Evolutionary conservation across 495 filamentous ascomycete genomes (phyloP).

Genomic region (Penicillium lividum): DNA sequence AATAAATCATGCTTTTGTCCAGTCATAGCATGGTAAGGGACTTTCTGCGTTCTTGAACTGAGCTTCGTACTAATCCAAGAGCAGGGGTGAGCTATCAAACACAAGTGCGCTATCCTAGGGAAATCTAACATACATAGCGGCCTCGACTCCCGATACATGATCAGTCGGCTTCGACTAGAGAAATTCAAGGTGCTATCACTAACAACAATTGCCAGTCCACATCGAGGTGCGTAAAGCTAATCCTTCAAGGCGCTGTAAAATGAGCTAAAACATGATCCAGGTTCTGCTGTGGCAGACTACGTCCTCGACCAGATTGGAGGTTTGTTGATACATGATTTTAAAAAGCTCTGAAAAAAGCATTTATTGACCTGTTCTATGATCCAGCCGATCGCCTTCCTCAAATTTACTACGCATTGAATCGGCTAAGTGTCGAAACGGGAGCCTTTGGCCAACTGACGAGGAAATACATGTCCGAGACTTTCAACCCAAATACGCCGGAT

Average conservation of each 20-base stretch:
- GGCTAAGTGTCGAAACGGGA: conserved; percentile 70
- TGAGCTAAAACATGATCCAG: conserved; percentile 26
- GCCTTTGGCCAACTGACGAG: conserved; percentile 85
- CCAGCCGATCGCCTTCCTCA: conserved; percentile 58
- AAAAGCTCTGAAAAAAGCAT: not conserved
- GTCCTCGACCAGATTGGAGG: conserved; percentile 68
- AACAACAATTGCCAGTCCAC: conserved; percentile 86
- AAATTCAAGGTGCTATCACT: conserved; percentile 75
- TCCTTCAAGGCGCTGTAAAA: not conserved
- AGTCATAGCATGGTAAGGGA: conserved; percentile 72
- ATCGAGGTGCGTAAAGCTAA: conserved; percentile 56
- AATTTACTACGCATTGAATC: conserved; percentile 68
- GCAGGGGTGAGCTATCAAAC: conserved; percentile 47
- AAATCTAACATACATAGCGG: conserved; percentile 54
- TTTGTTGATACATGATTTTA: conserved; percentile 13
- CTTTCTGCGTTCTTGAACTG: not conserved
- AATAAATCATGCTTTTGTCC: conserved; percentile 14
- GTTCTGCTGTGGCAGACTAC: conserved; percentile 83
- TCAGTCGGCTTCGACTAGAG: conserved; percentile 70
- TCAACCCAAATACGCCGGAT: conserved; percentile 82
- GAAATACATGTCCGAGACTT: conserved; percentile 75
- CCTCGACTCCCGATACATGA: conserved; percentile 90
- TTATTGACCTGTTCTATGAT: not conserved
- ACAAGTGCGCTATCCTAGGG: not conserved
- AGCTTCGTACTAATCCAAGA: conserved; percentile 5